phyloP scores from a whole-genome alignment of 768 basidiomycete genomes.

The Erythrobasidium yunnanense region DNA sequence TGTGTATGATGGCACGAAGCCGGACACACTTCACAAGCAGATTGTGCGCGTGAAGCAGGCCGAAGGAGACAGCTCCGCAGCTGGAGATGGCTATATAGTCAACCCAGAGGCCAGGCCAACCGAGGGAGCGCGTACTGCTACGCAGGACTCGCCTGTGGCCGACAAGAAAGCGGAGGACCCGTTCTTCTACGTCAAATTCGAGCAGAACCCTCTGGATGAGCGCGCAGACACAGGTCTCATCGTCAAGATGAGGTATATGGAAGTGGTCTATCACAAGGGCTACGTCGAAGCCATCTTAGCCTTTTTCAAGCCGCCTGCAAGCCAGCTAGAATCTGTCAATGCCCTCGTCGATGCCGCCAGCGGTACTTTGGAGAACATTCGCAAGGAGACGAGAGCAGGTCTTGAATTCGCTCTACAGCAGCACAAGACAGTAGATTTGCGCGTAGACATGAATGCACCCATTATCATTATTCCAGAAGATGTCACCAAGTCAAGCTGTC shows the following conservation, averaged over 20 bases:
- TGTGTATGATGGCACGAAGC: conserved; percentile 83
- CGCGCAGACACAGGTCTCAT: conserved; percentile 83
- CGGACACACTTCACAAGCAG: conserved; percentile 67
- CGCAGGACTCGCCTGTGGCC: conserved; percentile 33
- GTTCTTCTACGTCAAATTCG: conserved; percentile 85
- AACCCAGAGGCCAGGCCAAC: conserved; percentile 32
- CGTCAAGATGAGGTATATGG: conserved; percentile 64
- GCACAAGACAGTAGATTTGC: conserved; percentile 92
- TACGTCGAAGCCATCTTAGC: conserved; percentile 82
- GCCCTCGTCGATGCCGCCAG: conserved; percentile 83
- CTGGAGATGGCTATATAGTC: conserved; percentile 10
- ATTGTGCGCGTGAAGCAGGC: conserved; percentile 72
- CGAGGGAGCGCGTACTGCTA: conserved; percentile 18
- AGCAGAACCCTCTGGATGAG: conserved; percentile 80
- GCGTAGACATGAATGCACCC: conserved; percentile 90
- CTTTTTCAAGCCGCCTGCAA: conserved; percentile 88
- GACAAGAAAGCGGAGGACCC: conserved; percentile 38
- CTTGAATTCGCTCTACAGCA: conserved; percentile 83
- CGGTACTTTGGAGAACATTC: conserved; percentile 79
- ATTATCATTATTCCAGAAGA: conserved; percentile 94
- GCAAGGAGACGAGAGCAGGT: conserved; percentile 87
- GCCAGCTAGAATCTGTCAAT: conserved; percentile 87
- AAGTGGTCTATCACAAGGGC: conserved; percentile 87
- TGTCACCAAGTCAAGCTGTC: conserved; percentile 63
- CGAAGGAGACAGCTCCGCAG: conserved; percentile 22